Evolutionary conservation across 2,329 filamentous ascomycete species (phyloP).

Genomic region (Cordyceps farinosa): DNA sequence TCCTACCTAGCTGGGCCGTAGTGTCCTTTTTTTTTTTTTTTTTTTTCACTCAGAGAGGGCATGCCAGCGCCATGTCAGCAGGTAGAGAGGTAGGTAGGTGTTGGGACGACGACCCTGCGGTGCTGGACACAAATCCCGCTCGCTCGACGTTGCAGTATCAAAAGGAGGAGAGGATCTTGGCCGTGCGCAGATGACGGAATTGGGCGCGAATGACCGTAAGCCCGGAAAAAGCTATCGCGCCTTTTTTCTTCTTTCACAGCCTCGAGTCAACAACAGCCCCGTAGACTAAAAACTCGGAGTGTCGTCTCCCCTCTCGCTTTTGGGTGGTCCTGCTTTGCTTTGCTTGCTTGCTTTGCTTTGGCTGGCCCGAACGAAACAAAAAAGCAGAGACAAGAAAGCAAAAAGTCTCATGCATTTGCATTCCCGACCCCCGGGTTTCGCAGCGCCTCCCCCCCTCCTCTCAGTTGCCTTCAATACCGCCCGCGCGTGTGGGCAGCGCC

Average conservation of each 20-base stretch:
- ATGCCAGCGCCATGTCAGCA: conserved; percentile 5
- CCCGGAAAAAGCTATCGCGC: neutral
- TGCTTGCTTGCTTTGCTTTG: too few relatives aligned
- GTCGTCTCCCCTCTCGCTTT: neutral
- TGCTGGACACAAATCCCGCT: too few relatives aligned
- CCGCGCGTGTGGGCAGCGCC: neutral
- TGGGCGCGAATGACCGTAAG: neutral
- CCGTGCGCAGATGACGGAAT: neutral
- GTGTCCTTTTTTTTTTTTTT: neutral
- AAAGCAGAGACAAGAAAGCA: too few relatives aligned
- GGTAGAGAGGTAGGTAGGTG: neutral
- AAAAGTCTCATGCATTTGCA: neutral
- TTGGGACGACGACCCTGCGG: too few relatives aligned
- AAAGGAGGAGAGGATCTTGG: neutral
- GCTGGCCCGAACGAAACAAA: too few relatives aligned
- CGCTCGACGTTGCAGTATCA: neutral
- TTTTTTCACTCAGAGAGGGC: neutral
- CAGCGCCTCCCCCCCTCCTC: too few relatives aligned
- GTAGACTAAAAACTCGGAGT: neutral
- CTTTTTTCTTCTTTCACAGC: too few relatives aligned
- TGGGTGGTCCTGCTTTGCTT: too few relatives aligned
- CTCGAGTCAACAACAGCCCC: neutral
- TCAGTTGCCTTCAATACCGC: too few relatives aligned
- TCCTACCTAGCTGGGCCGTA: conserved; percentile 3
- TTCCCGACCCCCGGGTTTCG: neutral